Conservation (phyloP, 2,329 filamentous ascomycete species). For the Phaeosphaeriaceae sp. region DNA sequence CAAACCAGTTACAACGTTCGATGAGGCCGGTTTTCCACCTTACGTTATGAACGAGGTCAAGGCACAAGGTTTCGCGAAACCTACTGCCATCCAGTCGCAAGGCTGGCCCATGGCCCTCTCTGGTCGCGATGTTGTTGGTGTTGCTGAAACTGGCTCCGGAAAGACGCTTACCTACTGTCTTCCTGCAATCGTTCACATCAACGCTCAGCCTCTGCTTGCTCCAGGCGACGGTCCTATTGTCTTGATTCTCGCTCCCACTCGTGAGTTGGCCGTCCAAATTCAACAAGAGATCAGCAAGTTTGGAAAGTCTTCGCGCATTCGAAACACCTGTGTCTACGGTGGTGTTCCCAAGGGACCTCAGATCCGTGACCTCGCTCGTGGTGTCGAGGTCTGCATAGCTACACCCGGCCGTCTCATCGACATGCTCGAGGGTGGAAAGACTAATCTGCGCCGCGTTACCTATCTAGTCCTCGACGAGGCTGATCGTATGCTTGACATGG, state of each 20-base stretch:
- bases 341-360: slow-evolving; percentile 98
- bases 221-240: slow-evolving; percentile 97
- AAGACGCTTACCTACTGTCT: slow-evolving; percentile 99
- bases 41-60: slow-evolving; percentile 99
- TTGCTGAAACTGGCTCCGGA: slow-evolving; percentile 98
- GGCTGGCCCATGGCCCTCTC: slow-evolving; percentile 99
- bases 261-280: slow-evolving; percentile 98
- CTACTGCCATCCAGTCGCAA: slow-evolving; percentile 96
- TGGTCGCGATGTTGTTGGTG: slow-evolving; percentile 97
- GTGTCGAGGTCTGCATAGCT: slow-evolving; percentile 98
- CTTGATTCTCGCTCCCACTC: slow-evolving; percentile 91
- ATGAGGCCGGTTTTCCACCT: slow-evolving; percentile 94
- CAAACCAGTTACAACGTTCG: slow-evolving; percentile 94
- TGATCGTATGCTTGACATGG: slow-evolving; percentile 99
- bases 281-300: slow-evolving; percentile 99
- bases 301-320: slow-evolving; percentile 94
- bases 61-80: slow-evolving; percentile 91
- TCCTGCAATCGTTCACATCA: slow-evolving; percentile 98
- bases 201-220: slow-evolving; percentile 93
- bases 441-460: slow-evolving; percentile 95
- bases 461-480: slow-evolving; percentile 98
- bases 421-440: slow-evolving; percentile 97
- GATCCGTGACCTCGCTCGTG: slow-evolving; percentile 91
- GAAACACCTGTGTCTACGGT: slow-evolving; percentile 98
- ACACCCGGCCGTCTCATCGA: slow-evolving; percentile 98